Percentiles rank a stretch among this genome's conserved stretches.
phyloP scores from a whole-genome alignment of 176 grass and related monocot species.

The Lolium rigidum region DNA sequence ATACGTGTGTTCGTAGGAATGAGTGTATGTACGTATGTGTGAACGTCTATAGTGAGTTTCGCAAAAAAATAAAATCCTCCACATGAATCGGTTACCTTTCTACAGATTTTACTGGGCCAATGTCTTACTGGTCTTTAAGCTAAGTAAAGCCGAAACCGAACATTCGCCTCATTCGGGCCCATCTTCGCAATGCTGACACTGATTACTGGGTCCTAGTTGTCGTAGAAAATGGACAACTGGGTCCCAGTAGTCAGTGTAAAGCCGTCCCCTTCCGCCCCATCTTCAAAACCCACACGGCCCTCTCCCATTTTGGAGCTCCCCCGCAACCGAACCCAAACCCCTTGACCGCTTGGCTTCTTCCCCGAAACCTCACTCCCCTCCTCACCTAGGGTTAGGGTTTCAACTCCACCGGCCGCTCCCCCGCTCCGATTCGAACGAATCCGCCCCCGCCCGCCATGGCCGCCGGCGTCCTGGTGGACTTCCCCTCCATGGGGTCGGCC shows the following conservation, averaged over 20 bases:
- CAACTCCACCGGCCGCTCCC: constrained; percentile 20
- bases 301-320: constrained; percentile 38
- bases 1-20: too few species aligned
- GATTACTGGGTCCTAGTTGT: not conserved
- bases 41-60: too few species aligned
- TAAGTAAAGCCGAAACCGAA: not conserved
- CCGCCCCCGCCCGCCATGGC: constrained; percentile 50
- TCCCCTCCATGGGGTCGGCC: constrained; percentile 60
- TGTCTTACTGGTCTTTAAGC: too few species aligned
- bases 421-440: constrained; percentile 48
- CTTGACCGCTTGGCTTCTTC: constrained; percentile 25
- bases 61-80: too few species aligned
- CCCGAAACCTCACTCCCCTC: constrained; percentile 50
- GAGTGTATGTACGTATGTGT: too few species aligned
- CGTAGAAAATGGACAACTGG: too few species aligned
- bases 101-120: too few species aligned
- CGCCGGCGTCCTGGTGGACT: constrained; percentile 63
- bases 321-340: constrained; percentile 43
- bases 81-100: too few species aligned
- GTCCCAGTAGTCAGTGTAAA: not conserved
- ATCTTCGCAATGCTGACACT: not conserved
- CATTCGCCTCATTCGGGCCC: not conserved
- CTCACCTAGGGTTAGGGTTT: constrained; percentile 64
- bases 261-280: constrained; percentile 1
- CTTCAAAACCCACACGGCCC: constrained; percentile 51